Conservation (phyloP, 345 rosid species). For the Nasturtium officinale region DNA sequence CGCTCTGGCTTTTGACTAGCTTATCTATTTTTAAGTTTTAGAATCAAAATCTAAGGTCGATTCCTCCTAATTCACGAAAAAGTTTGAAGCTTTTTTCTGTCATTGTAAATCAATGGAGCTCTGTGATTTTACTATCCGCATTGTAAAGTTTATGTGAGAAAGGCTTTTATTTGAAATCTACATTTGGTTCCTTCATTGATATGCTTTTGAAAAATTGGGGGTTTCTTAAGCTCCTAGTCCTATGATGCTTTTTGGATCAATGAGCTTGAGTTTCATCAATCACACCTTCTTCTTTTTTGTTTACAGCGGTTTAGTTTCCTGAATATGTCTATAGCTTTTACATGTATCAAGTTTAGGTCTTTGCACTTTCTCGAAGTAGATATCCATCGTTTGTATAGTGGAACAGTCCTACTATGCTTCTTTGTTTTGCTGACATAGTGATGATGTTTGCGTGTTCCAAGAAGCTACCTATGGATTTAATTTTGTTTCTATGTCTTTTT, state of each 20-base stretch:
- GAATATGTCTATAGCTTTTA: neutral
- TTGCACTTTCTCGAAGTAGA: neutral
- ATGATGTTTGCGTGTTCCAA: slow-evolving; percentile 9
- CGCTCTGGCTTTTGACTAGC: neutral
- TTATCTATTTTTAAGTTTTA: neutral
- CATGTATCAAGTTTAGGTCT: neutral
- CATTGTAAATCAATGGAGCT: slow-evolving; percentile 5
- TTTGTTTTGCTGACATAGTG: neutral
- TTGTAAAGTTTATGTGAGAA: neutral
- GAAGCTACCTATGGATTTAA: neutral
- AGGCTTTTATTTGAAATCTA: neutral
- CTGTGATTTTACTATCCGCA: neutral
- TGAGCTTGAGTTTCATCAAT: slow-evolving; percentile 2
- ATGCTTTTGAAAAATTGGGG: neutral
- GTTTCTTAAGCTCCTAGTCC: neutral
- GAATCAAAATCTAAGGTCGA: neutral
- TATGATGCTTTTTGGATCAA: neutral
- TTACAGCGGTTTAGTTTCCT: slow-evolving; percentile 2
- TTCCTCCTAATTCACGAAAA: neutral
- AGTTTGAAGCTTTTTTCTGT: neutral
- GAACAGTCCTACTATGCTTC: neutral
- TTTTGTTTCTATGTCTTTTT: neutral
- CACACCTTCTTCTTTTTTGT: neutral
- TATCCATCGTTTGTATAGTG: neutral
- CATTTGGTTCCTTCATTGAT: slow-evolving; percentile 15